phyloP scores from a whole-genome alignment of 2,329 filamentous ascomycete species.

The Blastomyces parvus region DNA sequence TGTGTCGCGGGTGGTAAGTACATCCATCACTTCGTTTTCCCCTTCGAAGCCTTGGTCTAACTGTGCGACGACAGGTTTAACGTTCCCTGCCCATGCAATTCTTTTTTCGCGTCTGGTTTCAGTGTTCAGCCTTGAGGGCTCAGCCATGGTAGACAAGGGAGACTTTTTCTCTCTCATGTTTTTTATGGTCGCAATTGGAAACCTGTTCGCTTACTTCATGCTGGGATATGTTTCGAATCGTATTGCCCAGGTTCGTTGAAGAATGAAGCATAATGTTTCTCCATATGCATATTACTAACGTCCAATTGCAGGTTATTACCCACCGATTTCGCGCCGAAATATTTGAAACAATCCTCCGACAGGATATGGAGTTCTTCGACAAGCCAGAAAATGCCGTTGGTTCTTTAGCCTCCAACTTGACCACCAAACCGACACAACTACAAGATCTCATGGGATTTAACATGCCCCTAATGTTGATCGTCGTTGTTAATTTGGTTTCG shows the following conservation, averaged over 20 bases:
- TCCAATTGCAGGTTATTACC: slow-evolving; percentile 13
- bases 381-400: slow-evolving; percentile 18
- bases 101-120: slow-evolving; percentile 22
- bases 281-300: not conserved
- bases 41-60: slow-evolving; percentile 20
- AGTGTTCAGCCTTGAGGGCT: slow-evolving; percentile 19
- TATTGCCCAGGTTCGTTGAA: slow-evolving; percentile 19
- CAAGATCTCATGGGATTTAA: slow-evolving; percentile 60
- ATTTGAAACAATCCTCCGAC: slow-evolving; percentile 21
- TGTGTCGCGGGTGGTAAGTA: slow-evolving; percentile 7
- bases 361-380: slow-evolving; percentile 26
- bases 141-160: slow-evolving; percentile 21
- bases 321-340: slow-evolving; percentile 18
- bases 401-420: slow-evolving; percentile 67
- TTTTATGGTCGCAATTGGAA: slow-evolving; percentile 35
- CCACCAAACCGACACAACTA: slow-evolving; percentile 59
- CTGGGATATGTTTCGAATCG: slow-evolving; percentile 25
- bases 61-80: slow-evolving; percentile 25
- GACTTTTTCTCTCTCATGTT: slow-evolving; percentile 43
- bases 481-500: slow-evolving; percentile 62
- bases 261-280: not conserved
- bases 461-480: slow-evolving; percentile 68
- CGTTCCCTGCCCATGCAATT: slow-evolving; percentile 41
- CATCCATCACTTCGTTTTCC: slow-evolving; percentile 21
- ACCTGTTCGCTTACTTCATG: slow-evolving; percentile 27